Base-by-base conservation (phyloP, 75 land plant species). In the Selaginella moellendorffii region DNA sequence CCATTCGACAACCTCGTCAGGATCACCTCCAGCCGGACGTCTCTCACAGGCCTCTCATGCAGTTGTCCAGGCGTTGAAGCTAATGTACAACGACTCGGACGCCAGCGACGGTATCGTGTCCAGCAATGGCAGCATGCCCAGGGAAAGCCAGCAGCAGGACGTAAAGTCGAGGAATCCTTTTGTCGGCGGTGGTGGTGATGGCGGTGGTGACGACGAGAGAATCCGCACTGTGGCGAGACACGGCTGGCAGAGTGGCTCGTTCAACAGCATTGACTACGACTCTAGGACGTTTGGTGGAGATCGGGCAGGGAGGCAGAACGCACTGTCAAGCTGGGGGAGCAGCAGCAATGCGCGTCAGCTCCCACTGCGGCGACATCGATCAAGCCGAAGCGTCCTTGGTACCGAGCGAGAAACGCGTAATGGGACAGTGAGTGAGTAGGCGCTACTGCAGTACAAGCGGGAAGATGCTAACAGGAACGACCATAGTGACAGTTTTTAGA, bases 251-350 rank as follows among this genome's bases (percentile, higher is more conserved):
- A 56, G 59, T 56, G 59, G 9, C 5, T 56, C 59, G 5, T 56
- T 56, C n/a, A 56, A 8, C 25, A 56, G 59, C n/a, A 56, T 56
- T 9, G 59, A 56, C n/a, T 56, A 56, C n/a, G 59, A 56, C 24
- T 56, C 59, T 56, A n/a, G 59, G 8, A 56, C 59, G 21, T 56
- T 56, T 21, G 24, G 59, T 56, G 46, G 46, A 5, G 14, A n/a
- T n/a, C n/a, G n/a, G n/a, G n/a, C n/a, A n/a, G n/a, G n/a, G n/a
- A n/a, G n/a, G n/a, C n/a, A n/a, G n/a, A n/a, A n/a, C 10, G 46
- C 46, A 14, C 10, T 36, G 5, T 36, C n/a, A n/a, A n/a, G n/a
- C 10, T 36, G 10, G 46, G 46, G 14, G 46, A 36, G 46, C 10
- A 36, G 46, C n/a, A n/a, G n/a, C n/a, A n/a, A n/a, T 36, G 46